phyloP scores from a whole-genome alignment of 768 basidiomycete species.

The Mycena leptocephala region DNA sequence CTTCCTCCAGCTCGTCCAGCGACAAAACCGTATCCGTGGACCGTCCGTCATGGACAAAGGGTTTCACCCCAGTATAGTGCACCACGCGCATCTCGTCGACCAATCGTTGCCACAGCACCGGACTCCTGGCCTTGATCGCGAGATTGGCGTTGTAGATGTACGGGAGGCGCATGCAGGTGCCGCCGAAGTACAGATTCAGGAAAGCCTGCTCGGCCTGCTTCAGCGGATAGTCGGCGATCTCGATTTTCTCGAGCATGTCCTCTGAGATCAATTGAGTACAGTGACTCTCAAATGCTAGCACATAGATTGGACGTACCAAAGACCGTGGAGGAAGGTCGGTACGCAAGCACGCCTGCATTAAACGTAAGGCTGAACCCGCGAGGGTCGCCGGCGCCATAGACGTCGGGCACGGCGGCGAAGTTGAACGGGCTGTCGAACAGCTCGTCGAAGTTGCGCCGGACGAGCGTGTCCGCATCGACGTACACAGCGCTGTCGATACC shows the following conservation, averaged over 20 bases:
- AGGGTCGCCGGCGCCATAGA: slow-evolving; percentile 39
- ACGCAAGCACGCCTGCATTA: too few species aligned
- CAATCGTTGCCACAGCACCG: too few species aligned
- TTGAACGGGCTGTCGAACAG: slow-evolving; percentile 50
- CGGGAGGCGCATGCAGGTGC: slow-evolving; percentile 47
- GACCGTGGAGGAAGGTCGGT: too few species aligned
- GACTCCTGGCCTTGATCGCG: too few species aligned
- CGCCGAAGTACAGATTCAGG: slow-evolving; percentile 54
- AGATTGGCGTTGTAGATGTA: too few species aligned
- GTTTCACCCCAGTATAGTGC: slow-evolving; percentile 43
- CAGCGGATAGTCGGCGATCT: slow-evolving; percentile 56
- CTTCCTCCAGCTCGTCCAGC: slow-evolving; percentile 40
- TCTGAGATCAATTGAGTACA: background rate
- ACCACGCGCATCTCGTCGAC: too few species aligned
- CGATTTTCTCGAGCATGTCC: slow-evolving; percentile 54
- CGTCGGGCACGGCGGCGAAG: slow-evolving; percentile 53
- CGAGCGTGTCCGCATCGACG: slow-evolving; percentile 54
- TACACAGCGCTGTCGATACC: slow-evolving; percentile 49
- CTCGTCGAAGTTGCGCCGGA: slow-evolving; percentile 50
- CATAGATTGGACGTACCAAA: slow-evolving; percentile 61
- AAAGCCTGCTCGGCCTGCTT: slow-evolving; percentile 62
- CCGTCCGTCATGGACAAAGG: background rate
- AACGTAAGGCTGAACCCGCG: slow-evolving; percentile 42
- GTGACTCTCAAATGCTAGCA: slow-evolving; percentile 36
- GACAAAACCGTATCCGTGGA: slow-evolving; percentile 30